These are phyloP conservation scores for Tephrocybe sp. DNA, from an alignment of 768 basidiomycete genomes.

Conservation along the genomic window DNA sequence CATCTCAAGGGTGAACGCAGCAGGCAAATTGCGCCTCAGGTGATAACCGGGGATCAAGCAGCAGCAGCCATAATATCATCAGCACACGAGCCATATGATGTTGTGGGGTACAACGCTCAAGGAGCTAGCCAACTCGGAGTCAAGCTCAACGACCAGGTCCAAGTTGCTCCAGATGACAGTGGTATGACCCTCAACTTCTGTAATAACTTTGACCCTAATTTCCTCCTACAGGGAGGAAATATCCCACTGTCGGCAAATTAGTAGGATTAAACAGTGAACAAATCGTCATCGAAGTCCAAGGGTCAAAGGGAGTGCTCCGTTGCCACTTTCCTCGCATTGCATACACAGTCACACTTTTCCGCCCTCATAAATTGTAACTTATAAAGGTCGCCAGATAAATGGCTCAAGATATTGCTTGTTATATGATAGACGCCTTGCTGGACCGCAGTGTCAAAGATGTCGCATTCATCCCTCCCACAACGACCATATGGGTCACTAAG, in stretches of 20 bases:
- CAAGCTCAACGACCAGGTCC: conserved; percentile 35
- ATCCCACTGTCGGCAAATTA: conserved; percentile 49
- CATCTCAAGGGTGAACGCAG: conserved; percentile 30
- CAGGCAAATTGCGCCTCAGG: conserved; percentile 21
- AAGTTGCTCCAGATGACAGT: conserved; percentile 47
- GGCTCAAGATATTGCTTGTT: background rate
- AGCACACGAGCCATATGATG: conserved; percentile 33
- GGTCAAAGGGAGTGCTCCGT: conserved; percentile 36
- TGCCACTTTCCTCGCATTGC: conserved; percentile 56
- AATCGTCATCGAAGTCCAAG: conserved; percentile 46
- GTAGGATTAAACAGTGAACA: conserved; percentile 50
- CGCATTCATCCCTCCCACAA: too few relatives aligned
- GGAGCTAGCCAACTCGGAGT: conserved; percentile 46
- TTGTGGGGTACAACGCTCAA: conserved; percentile 44
- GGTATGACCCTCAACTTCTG: conserved; percentile 28
- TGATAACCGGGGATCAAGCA: conserved; percentile 41
- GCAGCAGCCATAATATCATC: conserved; percentile 39
- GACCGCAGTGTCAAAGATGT: too few relatives aligned
- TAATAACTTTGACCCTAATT: background rate
- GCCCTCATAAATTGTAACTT: conserved; percentile 13
- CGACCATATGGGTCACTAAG: too few relatives aligned
- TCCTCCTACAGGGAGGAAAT: conserved; percentile 30
- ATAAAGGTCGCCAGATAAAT: background rate
- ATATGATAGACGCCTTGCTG: too few relatives aligned
- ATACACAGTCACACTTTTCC: conserved; percentile 27